These are phyloP conservation scores for Vachellia collinsii DNA, from an alignment of 306 rosid species.

Conservation along the genomic window DNA sequence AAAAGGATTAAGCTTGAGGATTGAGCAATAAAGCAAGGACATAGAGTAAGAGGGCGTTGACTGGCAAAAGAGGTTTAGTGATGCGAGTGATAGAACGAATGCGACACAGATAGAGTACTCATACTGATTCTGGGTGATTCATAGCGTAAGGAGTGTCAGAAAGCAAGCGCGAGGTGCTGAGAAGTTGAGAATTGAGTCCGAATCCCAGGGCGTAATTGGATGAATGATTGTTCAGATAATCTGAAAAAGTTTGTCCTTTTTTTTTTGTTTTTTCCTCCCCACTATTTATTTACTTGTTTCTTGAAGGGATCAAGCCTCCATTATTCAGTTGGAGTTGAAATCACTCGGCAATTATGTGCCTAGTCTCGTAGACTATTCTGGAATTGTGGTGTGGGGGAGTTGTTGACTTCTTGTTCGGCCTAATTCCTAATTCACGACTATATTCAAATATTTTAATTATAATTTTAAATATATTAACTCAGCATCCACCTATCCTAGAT, in stretches of 20 bases:
- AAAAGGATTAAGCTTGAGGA: constrained; percentile 21
- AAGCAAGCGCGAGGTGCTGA: background rate
- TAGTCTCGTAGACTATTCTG: no score
- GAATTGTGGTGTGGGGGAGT: no score
- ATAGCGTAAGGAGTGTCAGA: background rate
- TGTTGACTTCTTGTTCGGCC: background rate
- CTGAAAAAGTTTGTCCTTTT: background rate
- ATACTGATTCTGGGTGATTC: background rate
- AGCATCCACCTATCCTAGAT: no score
- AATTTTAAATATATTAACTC: no score
- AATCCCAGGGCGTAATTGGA: background rate
- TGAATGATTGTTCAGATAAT: background rate
- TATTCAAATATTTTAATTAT: no score
- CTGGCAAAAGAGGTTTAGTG: constrained; percentile 16
- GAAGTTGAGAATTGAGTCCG: background rate
- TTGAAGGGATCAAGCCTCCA: background rate
- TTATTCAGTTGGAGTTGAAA: background rate
- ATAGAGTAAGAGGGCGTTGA: constrained; percentile 49
- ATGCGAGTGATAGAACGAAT: background rate
- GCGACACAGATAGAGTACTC: background rate
- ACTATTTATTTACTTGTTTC: background rate
- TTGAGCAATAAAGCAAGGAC: background rate
- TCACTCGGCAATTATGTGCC: background rate
- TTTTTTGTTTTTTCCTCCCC: background rate
- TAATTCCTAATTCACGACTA: no score